These are phyloP conservation scores for Postia placenta DNA, from an alignment of 768 basidiomycete genomes.

Conservation along the genomic window DNA sequence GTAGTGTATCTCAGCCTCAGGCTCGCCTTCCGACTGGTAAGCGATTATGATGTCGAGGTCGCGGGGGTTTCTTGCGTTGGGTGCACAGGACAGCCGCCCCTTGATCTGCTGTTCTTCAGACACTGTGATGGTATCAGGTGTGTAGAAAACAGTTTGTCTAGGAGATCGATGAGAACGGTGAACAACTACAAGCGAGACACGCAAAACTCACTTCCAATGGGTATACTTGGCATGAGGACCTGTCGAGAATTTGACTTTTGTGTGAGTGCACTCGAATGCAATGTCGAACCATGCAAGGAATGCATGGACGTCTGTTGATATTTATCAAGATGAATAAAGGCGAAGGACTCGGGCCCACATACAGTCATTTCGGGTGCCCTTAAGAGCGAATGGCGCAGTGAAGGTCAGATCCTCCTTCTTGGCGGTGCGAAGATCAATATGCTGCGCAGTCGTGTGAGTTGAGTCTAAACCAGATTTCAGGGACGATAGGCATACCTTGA, in stretches of 20 bases:
- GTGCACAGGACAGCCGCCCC: conserved; percentile 72
- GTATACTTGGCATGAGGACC: conserved; percentile 97
- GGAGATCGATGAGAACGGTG: too few relatives aligned
- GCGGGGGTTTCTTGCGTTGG: conserved; percentile 89
- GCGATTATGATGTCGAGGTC: conserved; percentile 87
- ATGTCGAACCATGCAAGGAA: conserved; percentile 99
- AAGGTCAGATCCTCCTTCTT: conserved; percentile 96
- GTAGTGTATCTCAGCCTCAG: conserved; percentile 47
- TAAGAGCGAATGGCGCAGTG: conserved; percentile 70
- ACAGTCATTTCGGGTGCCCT: conserved; percentile 90
- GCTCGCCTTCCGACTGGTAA: conserved; percentile 38
- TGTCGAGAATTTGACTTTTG: conserved; percentile 92
- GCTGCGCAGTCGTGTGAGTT: conserved; percentile 43
- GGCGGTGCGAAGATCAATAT: conserved; percentile 85
- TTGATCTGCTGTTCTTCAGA: conserved; percentile 64
- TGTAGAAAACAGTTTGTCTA: conserved; percentile 99
- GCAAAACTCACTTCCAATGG: conserved; percentile 81
- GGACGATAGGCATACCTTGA: conserved; percentile 55
- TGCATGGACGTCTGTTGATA: conserved; percentile 90
- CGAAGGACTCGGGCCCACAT: too few relatives aligned
- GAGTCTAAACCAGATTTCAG: background rate
- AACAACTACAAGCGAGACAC: too few relatives aligned
- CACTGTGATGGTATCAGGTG: conserved; percentile 68
- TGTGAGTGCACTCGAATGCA: conserved; percentile 92
- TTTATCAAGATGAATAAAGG: too few relatives aligned